These are phyloP conservation scores for Isochrysis galbana DNA, from an alignment of 78 protist species.

Conservation along the genomic window DNA sequence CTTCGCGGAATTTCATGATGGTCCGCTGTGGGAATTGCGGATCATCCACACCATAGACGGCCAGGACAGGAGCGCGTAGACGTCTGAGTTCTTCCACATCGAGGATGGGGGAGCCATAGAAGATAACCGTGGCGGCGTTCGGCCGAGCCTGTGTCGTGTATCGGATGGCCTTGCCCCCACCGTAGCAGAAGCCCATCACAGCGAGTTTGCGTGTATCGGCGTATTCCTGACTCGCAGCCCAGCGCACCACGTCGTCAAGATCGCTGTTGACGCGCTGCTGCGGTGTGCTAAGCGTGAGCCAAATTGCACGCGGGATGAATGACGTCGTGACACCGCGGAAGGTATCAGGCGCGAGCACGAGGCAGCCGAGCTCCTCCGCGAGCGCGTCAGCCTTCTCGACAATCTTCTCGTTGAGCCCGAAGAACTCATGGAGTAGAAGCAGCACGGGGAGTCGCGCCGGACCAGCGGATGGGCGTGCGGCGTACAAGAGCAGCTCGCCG, in stretches of 20 bases:
- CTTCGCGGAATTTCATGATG: not conserved
- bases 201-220: not conserved
- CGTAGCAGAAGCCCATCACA: conserved; percentile 36
- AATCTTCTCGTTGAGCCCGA: not conserved
- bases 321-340: not conserved
- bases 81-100: not conserved
- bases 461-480: not conserved
- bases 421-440: conserved; percentile 15
- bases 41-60: not conserved
- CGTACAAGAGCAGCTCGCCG: not conserved
- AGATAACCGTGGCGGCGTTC: conserved; percentile 6
- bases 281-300: conserved; percentile 32
- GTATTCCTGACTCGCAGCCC: not conserved
- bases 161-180: conserved; percentile 27
- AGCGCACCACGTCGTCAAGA: not conserved
- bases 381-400: not conserved
- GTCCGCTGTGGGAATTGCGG: not conserved
- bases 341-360: conserved; percentile 4
- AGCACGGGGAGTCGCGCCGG: not conserved
- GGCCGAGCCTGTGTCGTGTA: not conserved
- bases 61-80: conserved; percentile 23
- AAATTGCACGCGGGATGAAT: conserved; percentile 32
- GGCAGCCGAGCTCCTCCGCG: not conserved
- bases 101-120: not conserved
- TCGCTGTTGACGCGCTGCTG: conserved; percentile 16